Evolutionary conservation across 116 monocot species (phyloP).

Genomic region (Trichopus zeylanicus): DNA sequence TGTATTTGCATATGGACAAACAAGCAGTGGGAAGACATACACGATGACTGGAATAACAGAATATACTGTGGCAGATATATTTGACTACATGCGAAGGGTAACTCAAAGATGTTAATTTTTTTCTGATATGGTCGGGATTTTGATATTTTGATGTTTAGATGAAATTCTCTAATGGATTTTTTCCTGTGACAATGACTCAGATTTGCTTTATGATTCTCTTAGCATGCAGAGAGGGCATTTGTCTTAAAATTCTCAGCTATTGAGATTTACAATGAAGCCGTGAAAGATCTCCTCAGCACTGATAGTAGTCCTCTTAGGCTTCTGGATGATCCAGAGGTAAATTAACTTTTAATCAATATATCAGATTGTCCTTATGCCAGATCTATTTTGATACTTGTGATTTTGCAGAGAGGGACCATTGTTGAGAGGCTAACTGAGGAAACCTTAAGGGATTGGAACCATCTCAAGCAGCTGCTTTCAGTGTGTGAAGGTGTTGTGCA

Average conservation of each 20-base stretch:
- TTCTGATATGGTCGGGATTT: neutral
- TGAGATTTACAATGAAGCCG: conserved; percentile 97
- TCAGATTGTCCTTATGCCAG: neutral
- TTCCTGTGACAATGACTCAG: neutral
- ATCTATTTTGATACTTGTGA: conserved; percentile 1
- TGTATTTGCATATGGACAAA: conserved; percentile 99
- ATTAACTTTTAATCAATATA: neutral
- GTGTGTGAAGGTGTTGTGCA: conserved; percentile 64
- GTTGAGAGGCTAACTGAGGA: conserved; percentile 94
- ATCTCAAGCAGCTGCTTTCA: conserved; percentile 71
- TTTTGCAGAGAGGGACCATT: conserved; percentile 71
- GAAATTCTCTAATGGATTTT: neutral
- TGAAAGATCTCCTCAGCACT: conserved; percentile 73
- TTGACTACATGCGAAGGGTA: conserved; percentile 86
- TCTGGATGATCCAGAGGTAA: conserved; percentile 97
- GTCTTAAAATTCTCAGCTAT: conserved; percentile 88
- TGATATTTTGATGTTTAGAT: neutral
- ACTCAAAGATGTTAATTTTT: neutral
- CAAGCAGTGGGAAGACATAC: conserved; percentile 99
- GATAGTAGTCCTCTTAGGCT: conserved; percentile 72
- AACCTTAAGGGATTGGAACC: conserved; percentile 51
- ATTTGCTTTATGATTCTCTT: conserved; percentile 7
- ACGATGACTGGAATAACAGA: conserved; percentile 95
- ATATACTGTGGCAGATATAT: conserved; percentile 73
- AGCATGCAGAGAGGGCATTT: conserved; percentile 86